Conservation (phyloP, 2,329 filamentous ascomycete species). For the Fragosphaeria purpurea region DNA sequence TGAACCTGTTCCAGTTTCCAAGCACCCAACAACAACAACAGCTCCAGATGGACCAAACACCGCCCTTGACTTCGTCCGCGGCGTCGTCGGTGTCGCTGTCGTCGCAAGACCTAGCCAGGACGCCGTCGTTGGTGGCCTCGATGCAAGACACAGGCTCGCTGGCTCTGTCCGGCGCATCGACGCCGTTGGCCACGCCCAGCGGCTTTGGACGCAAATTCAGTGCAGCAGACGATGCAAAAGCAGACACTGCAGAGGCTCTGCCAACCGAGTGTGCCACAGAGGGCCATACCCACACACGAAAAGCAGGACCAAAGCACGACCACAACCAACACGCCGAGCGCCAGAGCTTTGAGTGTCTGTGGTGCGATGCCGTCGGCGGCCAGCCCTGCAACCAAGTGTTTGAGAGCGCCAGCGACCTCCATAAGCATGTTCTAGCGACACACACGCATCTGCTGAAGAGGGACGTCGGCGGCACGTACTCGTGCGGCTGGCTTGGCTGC, state of each 20-base stretch:
- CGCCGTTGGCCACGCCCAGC: not conserved
- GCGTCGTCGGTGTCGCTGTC: slow-evolving; percentile 6
- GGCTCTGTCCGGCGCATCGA: not conserved
- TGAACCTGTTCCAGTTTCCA: slow-evolving; percentile 2
- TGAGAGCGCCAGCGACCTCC: slow-evolving; percentile 37
- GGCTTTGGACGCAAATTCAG: not conserved
- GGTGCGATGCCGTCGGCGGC: slow-evolving; percentile 17
- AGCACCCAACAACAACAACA: not conserved
- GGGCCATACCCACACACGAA: not conserved
- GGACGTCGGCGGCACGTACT: slow-evolving; percentile 33
- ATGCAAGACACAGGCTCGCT: not conserved
- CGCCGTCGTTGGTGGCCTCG: slow-evolving; percentile 2
- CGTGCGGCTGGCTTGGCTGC: slow-evolving; percentile 47
- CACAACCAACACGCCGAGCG: too few species aligned
- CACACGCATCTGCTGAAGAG: slow-evolving; percentile 40
- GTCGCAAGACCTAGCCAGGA: slow-evolving; percentile 5
- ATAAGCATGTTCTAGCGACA: slow-evolving; percentile 41
- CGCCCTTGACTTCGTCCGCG: slow-evolving; percentile 2
- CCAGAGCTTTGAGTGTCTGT: slow-evolving; percentile 16
- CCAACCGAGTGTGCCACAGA: too few species aligned
- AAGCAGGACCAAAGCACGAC: too few species aligned
- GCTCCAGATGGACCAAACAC: slow-evolving; percentile 1
- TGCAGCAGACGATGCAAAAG: too few species aligned
- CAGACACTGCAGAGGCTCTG: too few species aligned
- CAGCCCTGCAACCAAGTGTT: slow-evolving; percentile 25